A percentile compares a stretch with the other conserved stretches of the same genome.
phyloP scores from a whole-genome alignment of 1,284 basidiomycete genomes.

The Inonotus hispidus region DNA sequence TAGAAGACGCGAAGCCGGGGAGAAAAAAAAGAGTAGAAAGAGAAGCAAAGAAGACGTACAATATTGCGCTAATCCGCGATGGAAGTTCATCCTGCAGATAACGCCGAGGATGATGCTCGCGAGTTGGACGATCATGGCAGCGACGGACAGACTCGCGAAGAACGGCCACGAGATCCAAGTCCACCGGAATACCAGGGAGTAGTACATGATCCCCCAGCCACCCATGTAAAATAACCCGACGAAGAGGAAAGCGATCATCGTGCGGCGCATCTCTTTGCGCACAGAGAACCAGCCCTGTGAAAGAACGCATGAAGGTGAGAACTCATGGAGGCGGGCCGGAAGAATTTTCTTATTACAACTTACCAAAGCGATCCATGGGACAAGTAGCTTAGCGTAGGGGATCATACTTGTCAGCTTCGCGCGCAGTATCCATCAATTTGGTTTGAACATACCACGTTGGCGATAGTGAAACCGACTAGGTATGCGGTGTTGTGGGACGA shows the following conservation, averaged over 20 bases:
- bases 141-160: constrained; percentile 13
- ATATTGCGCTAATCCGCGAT: constrained; percentile 12
- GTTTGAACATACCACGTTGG: too few relatives aligned
- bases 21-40: background rate
- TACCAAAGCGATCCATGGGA: constrained; percentile 45
- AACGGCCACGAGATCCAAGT: constrained; percentile 20
- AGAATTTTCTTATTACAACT: background rate
- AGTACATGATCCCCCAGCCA: constrained; percentile 16
- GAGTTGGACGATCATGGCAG: constrained; percentile 12
- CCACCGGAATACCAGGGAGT: constrained; percentile 18
- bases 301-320: background rate
- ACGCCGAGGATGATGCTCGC: constrained; percentile 14
- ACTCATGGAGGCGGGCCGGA: background rate
- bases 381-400: constrained; percentile 22
- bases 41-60: constrained; percentile 6
- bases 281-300: constrained; percentile 17
- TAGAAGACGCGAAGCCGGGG: background rate
- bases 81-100: constrained; percentile 14
- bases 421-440: background rate
- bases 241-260: constrained; percentile 14
- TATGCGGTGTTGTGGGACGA: constrained; percentile 40
- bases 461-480: background rate
- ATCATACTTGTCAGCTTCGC: background rate
- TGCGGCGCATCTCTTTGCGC: constrained; percentile 12
- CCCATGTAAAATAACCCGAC: constrained; percentile 3